Conservation (phyloP, 768 basidiomycete genomes). For the Strobilomyces dryophilus region DNA sequence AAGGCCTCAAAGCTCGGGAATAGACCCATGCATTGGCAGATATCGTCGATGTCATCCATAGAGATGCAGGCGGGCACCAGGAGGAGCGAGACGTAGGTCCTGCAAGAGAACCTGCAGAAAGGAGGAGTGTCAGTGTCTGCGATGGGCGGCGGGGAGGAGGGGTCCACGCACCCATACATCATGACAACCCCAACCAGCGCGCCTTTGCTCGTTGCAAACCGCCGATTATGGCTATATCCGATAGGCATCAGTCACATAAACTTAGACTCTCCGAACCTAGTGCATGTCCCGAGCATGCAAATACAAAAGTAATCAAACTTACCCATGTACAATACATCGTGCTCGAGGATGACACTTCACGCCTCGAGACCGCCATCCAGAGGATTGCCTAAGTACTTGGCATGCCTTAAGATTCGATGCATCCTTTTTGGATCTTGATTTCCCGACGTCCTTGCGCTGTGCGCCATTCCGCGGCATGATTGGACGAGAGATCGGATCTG, state of each 20-base stretch:
- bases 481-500: neutral
- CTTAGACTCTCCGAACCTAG: too few species aligned
- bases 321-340: slow-evolving; percentile 62
- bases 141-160: neutral
- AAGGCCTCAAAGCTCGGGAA: slow-evolving; percentile 54
- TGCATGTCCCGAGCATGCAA: too few species aligned
- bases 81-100: slow-evolving; percentile 56
- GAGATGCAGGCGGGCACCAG: slow-evolving; percentile 49
- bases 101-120: slow-evolving; percentile 49
- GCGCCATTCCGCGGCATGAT: neutral
- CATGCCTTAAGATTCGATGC: slow-evolving; percentile 7
- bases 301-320: slow-evolving; percentile 15
- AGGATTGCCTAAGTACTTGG: slow-evolving; percentile 17
- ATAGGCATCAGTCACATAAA: neutral
- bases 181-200: slow-evolving; percentile 51
- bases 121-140: neutral
- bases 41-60: slow-evolving; percentile 56
- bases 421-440: slow-evolving; percentile 3
- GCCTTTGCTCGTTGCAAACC: slow-evolving; percentile 45
- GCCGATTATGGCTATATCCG: slow-evolving; percentile 59
- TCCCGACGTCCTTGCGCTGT: neutral
- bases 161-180: slow-evolving; percentile 56
- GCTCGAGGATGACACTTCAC: slow-evolving; percentile 30
- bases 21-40: slow-evolving; percentile 64
- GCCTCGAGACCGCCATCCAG: slow-evolving; percentile 31